phyloP scores from a whole-genome alignment of 116 monocot genomes.

The Papilionanthe hybrid region DNA sequence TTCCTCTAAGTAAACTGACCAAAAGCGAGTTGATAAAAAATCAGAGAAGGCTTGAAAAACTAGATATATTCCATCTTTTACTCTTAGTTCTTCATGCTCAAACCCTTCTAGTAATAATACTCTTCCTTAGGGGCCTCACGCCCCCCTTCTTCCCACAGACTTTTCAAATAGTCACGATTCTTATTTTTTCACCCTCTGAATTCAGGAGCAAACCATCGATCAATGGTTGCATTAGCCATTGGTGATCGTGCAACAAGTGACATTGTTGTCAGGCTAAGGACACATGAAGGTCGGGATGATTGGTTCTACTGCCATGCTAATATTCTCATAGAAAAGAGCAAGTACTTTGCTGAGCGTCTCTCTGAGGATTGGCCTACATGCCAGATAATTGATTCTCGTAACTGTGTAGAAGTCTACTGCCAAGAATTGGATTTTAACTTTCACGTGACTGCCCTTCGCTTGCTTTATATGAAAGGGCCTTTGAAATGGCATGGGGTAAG shows the following conservation, averaged over 20 bases:
- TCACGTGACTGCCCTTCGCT: slow-evolving; percentile 61
- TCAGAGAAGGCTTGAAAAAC: background rate
- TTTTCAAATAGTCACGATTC: too few relatives aligned
- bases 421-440: slow-evolving; percentile 57
- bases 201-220: background rate
- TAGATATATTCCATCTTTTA: background rate
- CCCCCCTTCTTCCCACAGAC: background rate
- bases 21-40: background rate
- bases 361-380: slow-evolving; percentile 84
- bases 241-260: slow-evolving; percentile 73
- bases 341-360: slow-evolving; percentile 80
- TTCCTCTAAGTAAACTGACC: background rate
- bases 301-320: slow-evolving; percentile 79
- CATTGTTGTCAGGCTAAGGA: slow-evolving; percentile 76
- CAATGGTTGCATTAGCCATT: slow-evolving; percentile 18
- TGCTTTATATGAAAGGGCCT: slow-evolving; percentile 52
- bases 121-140: background rate
- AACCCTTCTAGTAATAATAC: background rate
- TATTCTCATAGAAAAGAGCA: slow-evolving; percentile 60
- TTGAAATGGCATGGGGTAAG: slow-evolving; percentile 48
- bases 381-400: slow-evolving; percentile 79
- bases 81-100: background rate
- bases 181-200: background rate
- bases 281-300: slow-evolving; percentile 66
- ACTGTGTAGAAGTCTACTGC: slow-evolving; percentile 73